A percentile compares a stretch with the other conserved stretches of the same genome.
Evolutionary conservation across 495 filamentous ascomycete species (phyloP).

Genomic region (Tetracladium setigerum): DNA sequence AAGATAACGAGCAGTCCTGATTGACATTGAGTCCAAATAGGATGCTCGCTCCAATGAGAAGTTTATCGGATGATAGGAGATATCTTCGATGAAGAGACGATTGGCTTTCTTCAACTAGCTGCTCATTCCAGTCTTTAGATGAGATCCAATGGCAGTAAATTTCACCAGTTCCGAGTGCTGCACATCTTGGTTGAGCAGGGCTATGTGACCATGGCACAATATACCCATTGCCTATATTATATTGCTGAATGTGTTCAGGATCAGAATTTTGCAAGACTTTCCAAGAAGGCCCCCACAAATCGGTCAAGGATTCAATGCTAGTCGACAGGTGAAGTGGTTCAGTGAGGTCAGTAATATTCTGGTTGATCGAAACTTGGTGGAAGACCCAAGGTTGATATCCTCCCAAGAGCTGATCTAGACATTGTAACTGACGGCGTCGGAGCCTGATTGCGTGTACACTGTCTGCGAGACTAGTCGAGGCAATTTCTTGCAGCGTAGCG

Average conservation of each 20-base stretch:
- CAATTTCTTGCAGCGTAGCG: too few relatives aligned
- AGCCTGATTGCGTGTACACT: not conserved
- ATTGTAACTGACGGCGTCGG: not conserved
- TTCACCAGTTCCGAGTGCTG: not conserved
- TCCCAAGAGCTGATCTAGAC: not conserved
- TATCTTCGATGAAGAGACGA: not conserved
- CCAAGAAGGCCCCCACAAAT: conserved; percentile 1
- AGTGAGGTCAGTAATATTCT: not conserved
- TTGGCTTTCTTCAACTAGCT: not conserved
- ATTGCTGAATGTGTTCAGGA: not conserved
- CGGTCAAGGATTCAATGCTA: not conserved
- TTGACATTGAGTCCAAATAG: not conserved
- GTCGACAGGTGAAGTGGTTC: conserved; percentile 2
- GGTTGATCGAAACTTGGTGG: not conserved
- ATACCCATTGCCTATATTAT: conserved; percentile 1
- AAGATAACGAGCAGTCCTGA: not conserved
- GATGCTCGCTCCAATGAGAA: not conserved
- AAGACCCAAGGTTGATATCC: conserved; percentile 2
- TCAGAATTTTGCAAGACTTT: not conserved
- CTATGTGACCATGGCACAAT: conserved; percentile 3
- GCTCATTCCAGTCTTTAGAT: not conserved
- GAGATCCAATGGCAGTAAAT: conserved; percentile 10
- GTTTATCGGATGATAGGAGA: not conserved
- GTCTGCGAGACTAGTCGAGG: too few relatives aligned
- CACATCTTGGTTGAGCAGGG: not conserved